A percentile compares a stretch with the other conserved stretches of the same genome.
Conservation (phyloP, 2,329 filamentous ascomycete genomes). For the Botryotinia globosa region DNA sequence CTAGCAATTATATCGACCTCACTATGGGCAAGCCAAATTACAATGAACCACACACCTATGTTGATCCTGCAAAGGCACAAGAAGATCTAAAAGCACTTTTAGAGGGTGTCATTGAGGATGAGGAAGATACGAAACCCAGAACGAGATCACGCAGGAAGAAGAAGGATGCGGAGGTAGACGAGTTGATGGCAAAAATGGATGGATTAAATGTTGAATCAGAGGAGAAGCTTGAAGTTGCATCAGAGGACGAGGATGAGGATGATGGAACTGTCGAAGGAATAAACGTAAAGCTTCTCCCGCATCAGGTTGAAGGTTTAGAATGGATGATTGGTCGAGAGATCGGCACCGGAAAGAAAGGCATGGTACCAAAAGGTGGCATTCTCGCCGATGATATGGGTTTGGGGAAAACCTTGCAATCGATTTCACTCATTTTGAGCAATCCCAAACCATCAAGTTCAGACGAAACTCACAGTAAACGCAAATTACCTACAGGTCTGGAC, state of each 20-base stretch:
- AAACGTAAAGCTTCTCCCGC: conserved; percentile 82
- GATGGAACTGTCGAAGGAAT: conserved; percentile 74
- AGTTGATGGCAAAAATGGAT: conserved; percentile 38
- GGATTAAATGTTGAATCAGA: conserved; percentile 44
- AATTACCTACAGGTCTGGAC: conserved; percentile 64
- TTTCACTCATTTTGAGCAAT: conserved; percentile 83
- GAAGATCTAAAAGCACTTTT: conserved; percentile 79
- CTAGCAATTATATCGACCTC: conserved; percentile 37
- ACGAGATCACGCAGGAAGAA: conserved; percentile 43
- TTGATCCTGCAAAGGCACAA: conserved; percentile 66
- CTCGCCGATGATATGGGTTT: conserved; percentile 97
- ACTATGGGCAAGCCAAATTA: conserved; percentile 29
- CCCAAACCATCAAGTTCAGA: conserved; percentile 62
- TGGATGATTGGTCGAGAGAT: conserved; percentile 96
- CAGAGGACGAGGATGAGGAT: conserved; percentile 49
- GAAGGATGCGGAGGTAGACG: conserved; percentile 36
- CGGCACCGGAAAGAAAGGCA: conserved; percentile 76
- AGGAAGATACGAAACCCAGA: conserved; percentile 47
- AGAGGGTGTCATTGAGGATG: conserved; percentile 74
- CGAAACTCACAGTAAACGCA: conserved; percentile 56
- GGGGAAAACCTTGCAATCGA: conserved; percentile 93
- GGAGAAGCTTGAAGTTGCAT: conserved; percentile 37
- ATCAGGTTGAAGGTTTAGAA: conserved; percentile 88
- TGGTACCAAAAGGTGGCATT: conserved; percentile 86
- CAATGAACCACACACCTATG: conserved; percentile 36